Conservation (phyloP, 1,284 basidiomycete species). For the Marasmius fiardii region DNA sequence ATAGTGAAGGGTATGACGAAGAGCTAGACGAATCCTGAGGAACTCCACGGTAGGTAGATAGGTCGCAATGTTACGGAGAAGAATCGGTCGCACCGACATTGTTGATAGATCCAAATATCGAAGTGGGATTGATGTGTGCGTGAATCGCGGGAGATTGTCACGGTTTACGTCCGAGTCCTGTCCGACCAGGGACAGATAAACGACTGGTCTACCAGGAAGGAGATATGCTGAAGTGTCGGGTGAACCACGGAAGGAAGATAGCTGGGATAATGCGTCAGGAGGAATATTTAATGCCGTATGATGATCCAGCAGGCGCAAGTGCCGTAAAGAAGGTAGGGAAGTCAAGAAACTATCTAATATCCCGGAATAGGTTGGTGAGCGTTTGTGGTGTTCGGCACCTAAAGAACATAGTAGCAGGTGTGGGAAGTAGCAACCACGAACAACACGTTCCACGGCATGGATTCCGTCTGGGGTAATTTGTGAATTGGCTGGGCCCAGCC, state of each 20-base stretch:
- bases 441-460: conserved; percentile 38
- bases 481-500: conserved; percentile 43
- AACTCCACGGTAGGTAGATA: conserved; percentile 46
- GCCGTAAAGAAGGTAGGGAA: conserved; percentile 36
- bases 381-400: conserved; percentile 45
- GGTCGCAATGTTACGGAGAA: conserved; percentile 52
- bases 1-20: conserved; percentile 62
- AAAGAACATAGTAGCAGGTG: conserved; percentile 48
- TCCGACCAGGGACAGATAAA: conserved; percentile 50
- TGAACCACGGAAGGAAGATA: conserved; percentile 56
- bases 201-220: conserved; percentile 57
- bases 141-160: conserved; percentile 47
- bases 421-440: conserved; percentile 31
- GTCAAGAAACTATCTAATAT: conserved; percentile 43
- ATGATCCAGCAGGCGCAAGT: conserved; percentile 51
- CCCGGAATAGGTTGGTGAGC: conserved; percentile 33
- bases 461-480: conserved; percentile 25
- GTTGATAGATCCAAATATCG: conserved; percentile 54
- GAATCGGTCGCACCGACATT: conserved; percentile 53
- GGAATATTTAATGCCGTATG: conserved; percentile 33
- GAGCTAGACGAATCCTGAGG: conserved; percentile 54
- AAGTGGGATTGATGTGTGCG: conserved; percentile 42
- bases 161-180: conserved; percentile 52
- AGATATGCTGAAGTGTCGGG: conserved; percentile 53
- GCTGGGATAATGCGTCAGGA: conserved; percentile 37